Evolutionary conservation across 352 stramenopile species (phyloP).

Genomic region (Globisporangium rhizosaccharum): DNA sequence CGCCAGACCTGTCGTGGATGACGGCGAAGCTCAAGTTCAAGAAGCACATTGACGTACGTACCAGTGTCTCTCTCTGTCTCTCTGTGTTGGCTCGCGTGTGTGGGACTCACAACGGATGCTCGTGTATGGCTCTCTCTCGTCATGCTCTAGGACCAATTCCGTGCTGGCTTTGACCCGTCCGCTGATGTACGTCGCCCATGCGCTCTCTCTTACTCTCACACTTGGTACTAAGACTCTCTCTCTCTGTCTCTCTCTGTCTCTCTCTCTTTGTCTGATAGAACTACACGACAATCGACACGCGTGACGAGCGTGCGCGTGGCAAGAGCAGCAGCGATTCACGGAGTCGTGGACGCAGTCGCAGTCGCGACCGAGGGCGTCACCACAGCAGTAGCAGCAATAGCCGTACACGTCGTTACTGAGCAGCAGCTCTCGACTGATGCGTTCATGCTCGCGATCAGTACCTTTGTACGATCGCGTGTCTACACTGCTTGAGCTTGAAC

Average conservation of each 20-base stretch:
- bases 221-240: background rate
- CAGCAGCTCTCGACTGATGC: background rate
- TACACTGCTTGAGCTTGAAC: too few relatives aligned
- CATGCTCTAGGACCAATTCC: conserved; percentile 61
- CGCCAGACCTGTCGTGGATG: conserved; percentile 75
- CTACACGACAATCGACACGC: conserved; percentile 68
- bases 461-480: too few relatives aligned
- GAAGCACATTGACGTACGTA: conserved; percentile 82
- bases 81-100: background rate
- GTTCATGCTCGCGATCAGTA: background rate
- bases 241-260: too few relatives aligned
- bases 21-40: conserved; percentile 86
- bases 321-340: background rate
- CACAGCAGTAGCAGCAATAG: background rate
- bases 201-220: conserved; percentile 2
- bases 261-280: conserved; percentile 26
- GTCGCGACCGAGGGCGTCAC: background rate
- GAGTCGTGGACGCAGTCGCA: conserved; percentile 1
- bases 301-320: conserved; percentile 12
- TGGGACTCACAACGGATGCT: conserved; percentile 1
- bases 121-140: background rate
- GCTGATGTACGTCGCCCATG: conserved; percentile 35
- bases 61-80: background rate
- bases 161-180: conserved; percentile 42
- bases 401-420: background rate